Evolutionary conservation across 257 asterid genomes (phyloP), one percentile per base, ranked within the genome.

Genomic region (Nicotiana noctiflora): DNA sequence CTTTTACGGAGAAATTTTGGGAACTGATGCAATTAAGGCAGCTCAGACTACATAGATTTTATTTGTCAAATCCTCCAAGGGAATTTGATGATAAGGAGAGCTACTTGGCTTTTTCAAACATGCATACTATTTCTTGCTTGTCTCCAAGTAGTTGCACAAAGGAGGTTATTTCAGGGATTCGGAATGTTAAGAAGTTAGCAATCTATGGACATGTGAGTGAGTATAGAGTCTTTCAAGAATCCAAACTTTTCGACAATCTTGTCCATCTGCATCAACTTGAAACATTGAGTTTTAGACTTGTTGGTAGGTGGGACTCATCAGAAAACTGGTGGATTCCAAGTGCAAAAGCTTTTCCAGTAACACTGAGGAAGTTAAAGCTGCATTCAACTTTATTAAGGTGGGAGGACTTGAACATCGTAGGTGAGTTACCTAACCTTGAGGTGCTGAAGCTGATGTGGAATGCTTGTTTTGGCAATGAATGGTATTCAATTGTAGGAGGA

Each of bases 291-390:
- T 6, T 34, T 34, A 0, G 6, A 34, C 8, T 34, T 34, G 44
- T 27, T 27, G 29, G 37, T 32, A 32, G 5, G 40, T 32, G 40
- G 40, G 40, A 32, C 40, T 32, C 37, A 6, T 29, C 31, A 29
- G 31, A 29, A 29, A 29, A 29, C 31, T 29, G 31, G 31, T 3
- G 31, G 31, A 29, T 29, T 34, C 40, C 40, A 34, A 27, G 29
- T 82, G 18, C 66, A 83, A 12, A 62, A 4, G 76, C 82, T 10
- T 83, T 86, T 34, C 85, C 86, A 31, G 77, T 75, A 6, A 75
- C 49, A 31, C 84, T 85, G 12, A 61, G 65, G 23, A 59, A 59
- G 27, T 59, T 59, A 27, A 18, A 59, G 23, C 10, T 59, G 65
- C 3, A 59, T 27, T 27, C 12, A 59, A 59, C 65, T 59, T 59